A percentile compares a stretch with the other conserved stretches of the same genome.
phyloP scores from a whole-genome alignment of 208 protist species.

The Leishmania lainsoni region DNA sequence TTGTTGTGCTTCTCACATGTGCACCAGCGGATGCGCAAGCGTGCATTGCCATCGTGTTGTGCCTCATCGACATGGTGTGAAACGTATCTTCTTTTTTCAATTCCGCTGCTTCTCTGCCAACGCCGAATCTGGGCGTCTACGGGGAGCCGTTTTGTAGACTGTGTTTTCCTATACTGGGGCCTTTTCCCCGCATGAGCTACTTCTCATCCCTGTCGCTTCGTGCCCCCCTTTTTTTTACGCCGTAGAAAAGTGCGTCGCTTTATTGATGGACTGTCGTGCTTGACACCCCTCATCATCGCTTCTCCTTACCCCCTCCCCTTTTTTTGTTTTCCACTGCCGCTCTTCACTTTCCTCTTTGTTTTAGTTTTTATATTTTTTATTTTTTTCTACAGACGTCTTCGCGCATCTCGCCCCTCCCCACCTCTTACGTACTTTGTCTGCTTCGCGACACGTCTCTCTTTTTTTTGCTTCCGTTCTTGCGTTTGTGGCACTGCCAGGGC shows the following conservation, averaged over 20 bases:
- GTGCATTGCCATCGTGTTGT: background rate
- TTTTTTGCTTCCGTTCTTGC: background rate
- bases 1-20: background rate
- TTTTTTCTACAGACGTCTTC: background rate
- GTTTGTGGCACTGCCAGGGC: background rate
- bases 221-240: background rate
- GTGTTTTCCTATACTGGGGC: background rate
- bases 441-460: background rate
- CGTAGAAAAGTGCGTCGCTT: background rate
- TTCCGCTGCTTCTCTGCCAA: background rate
- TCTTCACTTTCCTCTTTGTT: background rate
- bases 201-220: background rate
- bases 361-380: background rate
- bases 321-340: background rate
- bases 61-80: background rate
- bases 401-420: background rate
- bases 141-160: background rate
- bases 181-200: background rate
- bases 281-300: background rate
- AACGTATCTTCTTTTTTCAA: background rate
- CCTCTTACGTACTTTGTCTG: background rate
- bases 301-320: background rate
- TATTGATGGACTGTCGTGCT: background rate
- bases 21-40: background rate
- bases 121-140: background rate